Percentiles rank a stretch among this genome's conserved stretches.
These are phyloP conservation scores for Suillus variegatus DNA, from an alignment of 768 basidiomycete genomes.

Conservation along the genomic window DNA sequence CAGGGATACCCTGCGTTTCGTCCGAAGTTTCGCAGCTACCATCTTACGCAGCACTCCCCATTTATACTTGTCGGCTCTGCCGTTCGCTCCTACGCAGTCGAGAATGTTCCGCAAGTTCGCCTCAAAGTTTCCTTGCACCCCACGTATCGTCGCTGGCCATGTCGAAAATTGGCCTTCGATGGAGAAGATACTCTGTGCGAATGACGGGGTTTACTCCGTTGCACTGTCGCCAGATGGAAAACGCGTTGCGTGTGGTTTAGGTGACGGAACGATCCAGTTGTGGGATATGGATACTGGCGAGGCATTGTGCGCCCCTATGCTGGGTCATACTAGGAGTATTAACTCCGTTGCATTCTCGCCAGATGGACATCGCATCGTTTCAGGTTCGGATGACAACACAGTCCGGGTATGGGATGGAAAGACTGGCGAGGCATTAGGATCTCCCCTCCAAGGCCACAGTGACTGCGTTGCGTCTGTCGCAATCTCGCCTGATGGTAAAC, in stretches of 20 bases:
- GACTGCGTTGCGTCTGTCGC: too few species aligned
- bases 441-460: too few species aligned
- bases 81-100: constrained; percentile 27
- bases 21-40: constrained; percentile 10
- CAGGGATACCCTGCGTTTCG: constrained; percentile 14
- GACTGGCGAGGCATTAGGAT: too few species aligned
- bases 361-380: too few species aligned
- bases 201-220: rapidly evolving
- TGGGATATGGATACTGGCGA: too few species aligned
- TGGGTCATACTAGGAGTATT: too few species aligned
- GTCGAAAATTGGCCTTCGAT: constrained; percentile 4
- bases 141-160: background rate
- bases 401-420: too few species aligned
- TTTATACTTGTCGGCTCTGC: constrained; percentile 26
- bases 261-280: too few species aligned
- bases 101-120: constrained; percentile 16
- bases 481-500: background rate
- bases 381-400: background rate
- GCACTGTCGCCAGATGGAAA: background rate
- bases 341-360: too few species aligned
- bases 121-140: background rate
- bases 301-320: too few species aligned
- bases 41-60: constrained; percentile 25
- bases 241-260: constrained; percentile 13
- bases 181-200: background rate